Evolutionary conservation across 2,329 filamentous ascomycete species (phyloP).

Genomic region (Trichoderma guizhouense): DNA sequence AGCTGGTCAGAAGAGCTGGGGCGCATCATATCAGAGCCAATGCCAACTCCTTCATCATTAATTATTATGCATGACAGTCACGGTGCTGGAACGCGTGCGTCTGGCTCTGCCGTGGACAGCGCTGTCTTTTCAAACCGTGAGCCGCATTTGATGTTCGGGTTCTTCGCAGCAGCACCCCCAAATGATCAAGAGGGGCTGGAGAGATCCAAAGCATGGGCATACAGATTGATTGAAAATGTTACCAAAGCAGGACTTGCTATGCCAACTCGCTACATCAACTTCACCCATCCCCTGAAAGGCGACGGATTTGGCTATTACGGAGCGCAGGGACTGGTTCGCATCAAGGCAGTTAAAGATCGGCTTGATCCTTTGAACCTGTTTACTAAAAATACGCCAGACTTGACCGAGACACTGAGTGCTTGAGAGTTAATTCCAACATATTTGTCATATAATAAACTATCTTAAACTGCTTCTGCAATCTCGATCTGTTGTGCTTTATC

Average conservation of each 20-base stretch:
- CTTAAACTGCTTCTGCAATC: neutral
- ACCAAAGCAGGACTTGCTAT: neutral
- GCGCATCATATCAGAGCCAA: neutral
- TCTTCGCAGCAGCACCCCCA: neutral
- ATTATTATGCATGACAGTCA: constrained; percentile 5
- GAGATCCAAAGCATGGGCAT: neutral
- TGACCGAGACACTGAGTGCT: neutral
- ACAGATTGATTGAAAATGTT: neutral
- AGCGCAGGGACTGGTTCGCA: neutral
- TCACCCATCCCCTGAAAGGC: neutral
- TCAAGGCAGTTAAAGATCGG: neutral
- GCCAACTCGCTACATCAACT: neutral
- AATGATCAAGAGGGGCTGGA: neutral
- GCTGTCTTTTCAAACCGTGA: neutral
- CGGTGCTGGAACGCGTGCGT: neutral
- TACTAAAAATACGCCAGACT: neutral
- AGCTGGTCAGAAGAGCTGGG: constrained; percentile 1
- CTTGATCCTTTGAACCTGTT: neutral
- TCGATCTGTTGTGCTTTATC: neutral
- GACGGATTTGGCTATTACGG: neutral
- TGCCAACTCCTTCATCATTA: neutral
- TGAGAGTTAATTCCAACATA: neutral
- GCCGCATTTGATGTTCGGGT: constrained; percentile 3
- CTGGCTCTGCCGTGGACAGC: neutral
- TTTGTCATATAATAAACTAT: neutral